A percentile compares a stretch with the other conserved stretches of the same genome.
Conservation (phyloP, 2,329 filamentous ascomycete genomes). For the Neofusicoccum ribis region DNA sequence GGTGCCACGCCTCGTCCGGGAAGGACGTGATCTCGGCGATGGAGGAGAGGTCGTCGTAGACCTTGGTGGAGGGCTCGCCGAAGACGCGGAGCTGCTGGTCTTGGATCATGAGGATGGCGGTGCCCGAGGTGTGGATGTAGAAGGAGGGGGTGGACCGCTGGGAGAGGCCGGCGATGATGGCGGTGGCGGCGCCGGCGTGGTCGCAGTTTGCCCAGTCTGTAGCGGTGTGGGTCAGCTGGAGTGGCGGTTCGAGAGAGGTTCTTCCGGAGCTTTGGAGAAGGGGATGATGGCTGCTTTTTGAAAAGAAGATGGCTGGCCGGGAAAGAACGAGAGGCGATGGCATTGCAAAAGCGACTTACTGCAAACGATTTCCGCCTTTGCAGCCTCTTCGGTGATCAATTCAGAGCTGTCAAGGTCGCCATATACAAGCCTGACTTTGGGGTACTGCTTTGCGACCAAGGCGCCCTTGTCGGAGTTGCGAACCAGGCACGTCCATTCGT, state of each 20-base stretch:
- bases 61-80: conserved; percentile 49
- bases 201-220: conserved; percentile 33
- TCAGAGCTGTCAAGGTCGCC: not conserved
- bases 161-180: conserved; percentile 54
- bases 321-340: no score
- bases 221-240: not conserved
- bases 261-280: no score
- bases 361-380: conserved; percentile 18
- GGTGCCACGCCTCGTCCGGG: conserved; percentile 61
- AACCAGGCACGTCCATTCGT: not conserved
- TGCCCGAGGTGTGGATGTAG: conserved; percentile 57
- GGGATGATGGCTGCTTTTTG: no score
- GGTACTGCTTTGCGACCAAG: not conserved
- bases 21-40: conserved; percentile 57
- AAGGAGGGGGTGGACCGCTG: conserved; percentile 49
- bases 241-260: no score
- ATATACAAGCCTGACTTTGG: not conserved
- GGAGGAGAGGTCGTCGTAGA: conserved; percentile 61
- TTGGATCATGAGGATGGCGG: conserved; percentile 55
- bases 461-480: not conserved
- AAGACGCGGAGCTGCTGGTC: conserved; percentile 46
- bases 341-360: not conserved
- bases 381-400: not conserved
- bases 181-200: conserved; percentile 36
- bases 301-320: no score